Conservation (phyloP, 352 stramenopile genomes). For the Phytophthora pini region DNA sequence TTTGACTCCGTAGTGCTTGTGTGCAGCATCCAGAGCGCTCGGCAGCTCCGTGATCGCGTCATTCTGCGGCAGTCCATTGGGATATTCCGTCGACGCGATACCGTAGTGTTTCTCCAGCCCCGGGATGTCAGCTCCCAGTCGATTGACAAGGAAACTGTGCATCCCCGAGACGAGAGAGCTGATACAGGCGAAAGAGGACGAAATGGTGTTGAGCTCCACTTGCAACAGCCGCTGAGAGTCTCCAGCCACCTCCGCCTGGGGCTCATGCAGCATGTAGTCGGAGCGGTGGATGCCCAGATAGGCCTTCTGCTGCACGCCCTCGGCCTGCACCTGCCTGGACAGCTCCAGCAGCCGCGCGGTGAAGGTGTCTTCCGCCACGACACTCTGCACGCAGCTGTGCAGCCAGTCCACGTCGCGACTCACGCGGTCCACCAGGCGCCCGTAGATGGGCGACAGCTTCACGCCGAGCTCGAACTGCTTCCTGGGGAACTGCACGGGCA, state of each 20-base stretch:
- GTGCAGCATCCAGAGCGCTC: conserved; percentile 64
- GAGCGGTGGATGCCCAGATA: conserved; percentile 92
- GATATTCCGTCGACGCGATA: conserved; percentile 45
- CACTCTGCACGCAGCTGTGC: conserved; percentile 68
- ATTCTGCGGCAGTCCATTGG: conserved; percentile 62
- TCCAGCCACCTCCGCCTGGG: conserved; percentile 38
- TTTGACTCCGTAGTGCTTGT: conserved; percentile 75
- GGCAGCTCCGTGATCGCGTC: conserved; percentile 74
- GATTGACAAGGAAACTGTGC: conserved; percentile 81
- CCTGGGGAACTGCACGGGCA: conserved; percentile 68
- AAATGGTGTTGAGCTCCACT: conserved; percentile 99
- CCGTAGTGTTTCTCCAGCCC: conserved; percentile 63
- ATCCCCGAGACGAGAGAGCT: conserved; percentile 92
- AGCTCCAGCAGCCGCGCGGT: conserved; percentile 82
- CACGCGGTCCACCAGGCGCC: conserved; percentile 79
- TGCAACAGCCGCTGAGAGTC: conserved; percentile 85
- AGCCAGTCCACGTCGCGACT: conserved; percentile 85
- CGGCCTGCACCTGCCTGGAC: conserved; percentile 68
- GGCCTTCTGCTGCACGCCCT: conserved; percentile 80
- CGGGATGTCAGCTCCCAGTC: conserved; percentile 56
- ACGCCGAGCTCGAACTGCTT: conserved; percentile 73
- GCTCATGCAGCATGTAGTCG: conserved; percentile 96
- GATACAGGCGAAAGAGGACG: conserved; percentile 97
- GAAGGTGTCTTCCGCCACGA: conserved; percentile 90
- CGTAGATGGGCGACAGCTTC: conserved; percentile 75